Percentiles rank a stretch among this genome's conserved stretches.
phyloP scores from a whole-genome alignment of 2,329 filamentous ascomycete species.

The Ceratocystiopsis minuta region DNA sequence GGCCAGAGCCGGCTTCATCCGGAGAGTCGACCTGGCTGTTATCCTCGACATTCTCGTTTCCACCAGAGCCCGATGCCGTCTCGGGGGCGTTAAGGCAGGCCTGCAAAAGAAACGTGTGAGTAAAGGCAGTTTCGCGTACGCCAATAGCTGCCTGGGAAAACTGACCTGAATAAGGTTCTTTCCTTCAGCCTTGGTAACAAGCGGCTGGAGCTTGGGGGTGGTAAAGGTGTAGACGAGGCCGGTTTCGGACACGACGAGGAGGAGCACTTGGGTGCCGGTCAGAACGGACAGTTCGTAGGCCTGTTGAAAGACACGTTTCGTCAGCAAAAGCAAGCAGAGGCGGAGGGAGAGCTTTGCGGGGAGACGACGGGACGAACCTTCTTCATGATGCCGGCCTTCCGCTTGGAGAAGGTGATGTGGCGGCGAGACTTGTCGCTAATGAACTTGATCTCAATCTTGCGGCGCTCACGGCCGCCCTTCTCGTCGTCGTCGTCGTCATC shows the following conservation, averaged over 20 bases:
- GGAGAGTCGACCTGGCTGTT: conserved; percentile 69
- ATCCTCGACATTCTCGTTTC: conserved; percentile 66
- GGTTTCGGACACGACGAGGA: conserved; percentile 93
- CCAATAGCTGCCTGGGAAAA: conserved; percentile 1
- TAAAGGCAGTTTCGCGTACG: neutral
- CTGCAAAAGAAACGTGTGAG: conserved; percentile 25
- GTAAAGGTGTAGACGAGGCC: conserved; percentile 97
- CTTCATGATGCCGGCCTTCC: conserved; percentile 99
- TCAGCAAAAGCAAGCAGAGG: conserved; percentile 2
- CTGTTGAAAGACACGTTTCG: conserved; percentile 18
- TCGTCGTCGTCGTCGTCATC: conserved; percentile 97
- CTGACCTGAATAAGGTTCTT: conserved; percentile 98
- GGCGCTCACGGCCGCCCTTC: conserved; percentile 90
- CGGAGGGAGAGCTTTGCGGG: neutral
- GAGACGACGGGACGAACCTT: conserved; percentile 48
- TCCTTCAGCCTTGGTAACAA: conserved; percentile 95
- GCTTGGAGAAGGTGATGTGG: conserved; percentile 98
- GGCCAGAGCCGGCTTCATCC: conserved; percentile 65
- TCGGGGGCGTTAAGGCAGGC: conserved; percentile 94
- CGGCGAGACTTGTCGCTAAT: conserved; percentile 99
- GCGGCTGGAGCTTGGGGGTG: conserved; percentile 91
- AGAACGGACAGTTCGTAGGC: conserved; percentile 95
- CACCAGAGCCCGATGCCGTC: conserved; percentile 45
- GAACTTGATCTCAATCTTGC: conserved; percentile 99
- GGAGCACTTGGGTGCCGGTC: conserved; percentile 89